Evolutionary conservation across 1,284 basidiomycete genomes (phyloP), one percentile per base, ranked within the genome.

Genomic region (Ganoderma lingzhi): DNA sequence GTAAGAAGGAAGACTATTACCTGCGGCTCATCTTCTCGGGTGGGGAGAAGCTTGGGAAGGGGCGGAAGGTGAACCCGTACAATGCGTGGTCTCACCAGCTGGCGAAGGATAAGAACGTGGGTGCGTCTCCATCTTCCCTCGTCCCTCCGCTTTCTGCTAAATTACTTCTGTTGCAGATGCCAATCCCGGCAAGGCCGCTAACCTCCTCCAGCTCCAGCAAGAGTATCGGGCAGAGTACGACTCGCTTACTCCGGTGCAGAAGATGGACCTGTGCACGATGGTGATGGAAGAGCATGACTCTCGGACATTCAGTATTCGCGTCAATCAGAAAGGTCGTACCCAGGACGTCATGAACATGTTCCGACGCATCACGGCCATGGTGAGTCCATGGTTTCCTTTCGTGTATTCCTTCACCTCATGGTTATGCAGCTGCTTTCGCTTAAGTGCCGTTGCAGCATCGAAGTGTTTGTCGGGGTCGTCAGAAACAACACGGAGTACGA

Each of bases 21-120:
- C 42, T 2, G 53, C 30, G 6, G 6, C 9, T 55, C 14, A 55
- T 55, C 12, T 55, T 55, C 53, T 55, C 28, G 30, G 53, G 30
- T 6, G 30, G 53, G 15, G 28, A 55, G 53, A 32, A 30, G 2
- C 28, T 53, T 4, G 51, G 51, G 28, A 53, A 53, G 53, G 28
- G 28, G 5, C 30, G 14, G 8, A 55, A 55, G 53, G 28, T 55
- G 14, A 55, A 55, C 28, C 2, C 6, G 28, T 71, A 60, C 62
- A 71, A 71, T 19, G 67, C 67, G 1, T 71, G 66, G 70, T 53
- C 56, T 0, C 62, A 68, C 32, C 28, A 55, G 3, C 41, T 71
- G 1, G 61, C 67, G 3, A 63, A 63, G 64, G 55, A 66, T 17
- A 32, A 41, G 5, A 65, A 68, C 3, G 62, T 58, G 1, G 66